Evolutionary conservation across 495 filamentous ascomycete genomes (phyloP), one percentile per base, ranked within the genome.

Genomic region (Aspergillus nidulans): DNA sequence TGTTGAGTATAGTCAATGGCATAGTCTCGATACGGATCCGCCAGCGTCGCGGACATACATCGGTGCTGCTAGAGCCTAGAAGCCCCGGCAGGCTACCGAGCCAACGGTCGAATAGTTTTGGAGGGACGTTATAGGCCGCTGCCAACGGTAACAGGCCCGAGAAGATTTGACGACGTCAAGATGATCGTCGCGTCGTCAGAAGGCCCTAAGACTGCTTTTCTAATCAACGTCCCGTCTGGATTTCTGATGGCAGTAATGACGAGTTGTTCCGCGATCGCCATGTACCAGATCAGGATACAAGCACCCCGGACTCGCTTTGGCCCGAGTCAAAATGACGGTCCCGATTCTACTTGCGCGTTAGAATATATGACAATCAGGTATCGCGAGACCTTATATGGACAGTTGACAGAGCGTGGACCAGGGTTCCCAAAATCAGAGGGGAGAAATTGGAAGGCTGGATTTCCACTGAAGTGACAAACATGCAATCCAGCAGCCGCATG

Each of bases 41-140:
- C 68, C 60, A 74, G 68, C 65, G 64, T 69, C 58, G 63, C 69
- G 61, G 72, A 68, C 72, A 74, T 72, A 62, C 70, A 72, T 69
- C 66, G 61, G 68, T 63, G 53, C 65, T 63, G 69, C 72, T 67
- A 75, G 73, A 72, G 65, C 63, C 56, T 53, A 52, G 55, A 64
- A 68, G 67, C 67, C 69, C 71, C 63, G 64, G 67, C 67, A 69
- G 61, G 64, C 62, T 61, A 53, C 62, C 63, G 52, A 59, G 53
- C 45, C 40, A 23, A 49, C 16, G 49, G 23, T 49, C 25, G 53
- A 28, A 19, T 49, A 24, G 38, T 40, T 44, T 24, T 30, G 21
- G 21, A 40, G 40, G 9, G 28, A 16, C 4, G 53, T n/a, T 24
- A 38, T 34, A 40, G 34, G 36, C 20, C 26, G 20, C 20, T 42